Conservation (phyloP, 1,284 basidiomycete genomes). For the Ceratobasidium papillatum region DNA sequence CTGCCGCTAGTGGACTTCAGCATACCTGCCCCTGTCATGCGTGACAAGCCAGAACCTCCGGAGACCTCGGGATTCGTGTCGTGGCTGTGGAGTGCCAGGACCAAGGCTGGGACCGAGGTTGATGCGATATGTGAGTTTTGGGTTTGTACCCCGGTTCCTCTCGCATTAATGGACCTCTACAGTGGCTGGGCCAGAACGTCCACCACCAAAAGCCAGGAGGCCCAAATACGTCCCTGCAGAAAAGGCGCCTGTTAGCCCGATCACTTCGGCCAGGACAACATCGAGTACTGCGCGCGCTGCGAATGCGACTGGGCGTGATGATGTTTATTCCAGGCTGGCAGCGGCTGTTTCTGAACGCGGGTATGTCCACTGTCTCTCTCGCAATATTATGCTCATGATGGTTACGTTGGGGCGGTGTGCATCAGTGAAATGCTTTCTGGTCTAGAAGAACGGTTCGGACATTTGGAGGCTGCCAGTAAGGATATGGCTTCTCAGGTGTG, state of each 20-base stretch:
- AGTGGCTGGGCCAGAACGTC: conserved; percentile 44
- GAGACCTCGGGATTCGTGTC: conserved; percentile 18
- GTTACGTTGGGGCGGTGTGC: not conserved
- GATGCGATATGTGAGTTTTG: conserved; percentile 40
- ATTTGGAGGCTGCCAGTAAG: conserved; percentile 68
- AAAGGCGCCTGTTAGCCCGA: not conserved
- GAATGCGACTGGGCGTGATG: conserved; percentile 47
- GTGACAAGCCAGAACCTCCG: conserved; percentile 13
- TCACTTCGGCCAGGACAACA: not conserved
- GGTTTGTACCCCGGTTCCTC: not conserved
- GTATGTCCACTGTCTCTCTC: conserved; percentile 52
- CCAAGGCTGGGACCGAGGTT: conserved; percentile 38
- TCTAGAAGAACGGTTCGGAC: conserved; percentile 68
- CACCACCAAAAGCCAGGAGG: conserved; percentile 28
- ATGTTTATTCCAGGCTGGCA: conserved; percentile 59
- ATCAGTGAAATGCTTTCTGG: conserved; percentile 48
- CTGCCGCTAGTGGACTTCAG: conserved; percentile 39
- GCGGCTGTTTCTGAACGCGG: conserved; percentile 70
- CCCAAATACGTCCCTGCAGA: conserved; percentile 33
- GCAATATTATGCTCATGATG: not conserved
- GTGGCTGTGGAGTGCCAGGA: conserved; percentile 42
- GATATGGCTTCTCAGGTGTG: conserved; percentile 69
- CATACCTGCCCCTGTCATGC: conserved; percentile 2
- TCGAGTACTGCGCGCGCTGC: conserved; percentile 12
- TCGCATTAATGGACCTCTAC: not conserved